Percentiles rank a stretch among this genome's conserved stretches.
phyloP scores from a whole-genome alignment of 2,329 filamentous ascomycete genomes.

The Fusarium buxicola region DNA sequence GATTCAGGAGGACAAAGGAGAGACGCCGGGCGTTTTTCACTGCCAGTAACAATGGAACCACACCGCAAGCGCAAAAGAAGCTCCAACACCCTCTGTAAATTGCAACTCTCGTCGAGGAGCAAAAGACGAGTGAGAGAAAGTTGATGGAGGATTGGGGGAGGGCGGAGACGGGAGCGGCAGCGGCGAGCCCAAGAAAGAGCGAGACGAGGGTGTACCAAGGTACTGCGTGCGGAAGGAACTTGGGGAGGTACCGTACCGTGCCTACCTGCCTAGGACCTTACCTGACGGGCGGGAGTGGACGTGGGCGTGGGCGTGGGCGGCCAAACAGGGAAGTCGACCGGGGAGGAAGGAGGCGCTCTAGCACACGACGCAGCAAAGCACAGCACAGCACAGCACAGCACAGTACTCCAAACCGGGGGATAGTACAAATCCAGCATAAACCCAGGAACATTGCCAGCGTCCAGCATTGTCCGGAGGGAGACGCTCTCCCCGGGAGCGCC shows the following conservation, averaged over 20 bases:
- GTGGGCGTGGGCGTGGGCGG: constrained; percentile 26
- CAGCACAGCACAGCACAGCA: constrained; percentile 28
- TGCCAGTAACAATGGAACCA: constrained; percentile 36
- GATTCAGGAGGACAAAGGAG: constrained; percentile 38
- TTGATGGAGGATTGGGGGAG: constrained; percentile 44
- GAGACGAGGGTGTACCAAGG: constrained; percentile 45
- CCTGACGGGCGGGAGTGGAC: constrained; percentile 43
- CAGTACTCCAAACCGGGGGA: constrained; percentile 28
- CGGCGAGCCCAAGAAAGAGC: constrained; percentile 43
- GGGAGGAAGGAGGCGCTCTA: constrained; percentile 34
- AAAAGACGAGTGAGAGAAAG: constrained; percentile 47
- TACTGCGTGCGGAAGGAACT: neutral
- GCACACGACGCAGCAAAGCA: constrained; percentile 28
- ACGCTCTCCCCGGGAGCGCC: constrained; percentile 32
- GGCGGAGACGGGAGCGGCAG: constrained; percentile 48
- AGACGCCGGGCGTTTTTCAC: constrained; percentile 27
- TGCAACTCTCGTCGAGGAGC: constrained; percentile 46
- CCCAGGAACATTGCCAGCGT: constrained; percentile 16
- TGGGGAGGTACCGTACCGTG: constrained; percentile 35
- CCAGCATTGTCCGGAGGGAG: constrained; percentile 20
- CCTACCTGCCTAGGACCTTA: constrained; percentile 23
- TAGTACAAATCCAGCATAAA: constrained; percentile 18
- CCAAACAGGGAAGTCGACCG: constrained; percentile 46
- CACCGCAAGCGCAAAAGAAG: constrained; percentile 37
- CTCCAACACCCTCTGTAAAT: constrained; percentile 42